Conservation (phyloP, 2,329 filamentous ascomycete genomes). For the Pseudogymnoascus sp. region DNA sequence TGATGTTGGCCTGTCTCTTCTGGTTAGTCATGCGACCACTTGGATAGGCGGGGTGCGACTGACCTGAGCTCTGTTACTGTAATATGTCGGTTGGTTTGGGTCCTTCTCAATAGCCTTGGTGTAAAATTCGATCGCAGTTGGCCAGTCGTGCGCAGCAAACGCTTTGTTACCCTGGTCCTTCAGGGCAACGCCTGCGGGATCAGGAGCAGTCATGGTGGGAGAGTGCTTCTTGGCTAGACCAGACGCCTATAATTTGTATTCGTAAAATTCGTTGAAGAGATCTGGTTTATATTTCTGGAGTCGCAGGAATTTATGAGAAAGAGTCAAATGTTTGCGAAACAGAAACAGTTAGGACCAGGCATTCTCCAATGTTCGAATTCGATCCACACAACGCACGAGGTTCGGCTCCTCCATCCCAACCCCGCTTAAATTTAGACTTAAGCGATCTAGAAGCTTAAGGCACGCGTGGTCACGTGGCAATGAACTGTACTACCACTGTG, state of each 20-base stretch:
- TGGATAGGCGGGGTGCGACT: slow-evolving; percentile 28
- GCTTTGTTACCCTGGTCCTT: slow-evolving; percentile 95
- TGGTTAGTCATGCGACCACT: slow-evolving; percentile 42
- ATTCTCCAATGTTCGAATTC: slow-evolving; percentile 8
- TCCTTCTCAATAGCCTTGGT: slow-evolving; percentile 80
- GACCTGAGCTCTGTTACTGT: slow-evolving; percentile 91
- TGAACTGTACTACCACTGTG: not conserved
- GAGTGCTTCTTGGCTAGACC: not conserved
- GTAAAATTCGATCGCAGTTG: slow-evolving; percentile 73
- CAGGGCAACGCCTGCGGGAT: slow-evolving; percentile 57
- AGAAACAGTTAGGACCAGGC: not conserved
- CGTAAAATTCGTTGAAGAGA: not conserved
- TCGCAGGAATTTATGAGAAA: not conserved
- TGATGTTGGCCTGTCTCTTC: slow-evolving; percentile 75
- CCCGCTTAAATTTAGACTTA: slow-evolving; percentile 9
- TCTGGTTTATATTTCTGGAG: not conserved
- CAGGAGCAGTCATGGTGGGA: not conserved
- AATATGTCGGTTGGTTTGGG: slow-evolving; percentile 80
- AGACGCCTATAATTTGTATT: not conserved
- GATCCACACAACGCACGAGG: slow-evolving; percentile 2
- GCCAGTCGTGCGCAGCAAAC: slow-evolving; percentile 83
- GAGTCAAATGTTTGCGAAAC: not conserved
- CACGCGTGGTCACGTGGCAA: slow-evolving; percentile 8
- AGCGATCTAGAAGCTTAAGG: slow-evolving; percentile 6
- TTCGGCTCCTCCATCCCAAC: not conserved